Conservation (phyloP, 1,284 basidiomycete species). For the Lentinula novae-zelandiae region DNA sequence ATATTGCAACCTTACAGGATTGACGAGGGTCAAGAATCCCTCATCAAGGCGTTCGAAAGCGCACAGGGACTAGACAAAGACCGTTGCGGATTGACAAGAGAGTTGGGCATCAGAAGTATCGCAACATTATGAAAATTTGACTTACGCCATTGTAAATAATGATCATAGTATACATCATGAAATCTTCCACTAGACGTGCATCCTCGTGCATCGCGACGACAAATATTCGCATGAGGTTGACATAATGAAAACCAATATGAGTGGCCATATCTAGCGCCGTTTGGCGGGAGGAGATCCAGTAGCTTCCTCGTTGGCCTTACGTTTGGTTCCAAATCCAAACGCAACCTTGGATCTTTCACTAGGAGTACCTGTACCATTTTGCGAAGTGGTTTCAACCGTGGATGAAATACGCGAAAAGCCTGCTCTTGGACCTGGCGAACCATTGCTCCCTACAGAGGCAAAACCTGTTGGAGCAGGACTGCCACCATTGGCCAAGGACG, state of each 20-base stretch:
- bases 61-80: slow-evolving; percentile 68
- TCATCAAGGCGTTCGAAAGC: slow-evolving; percentile 70
- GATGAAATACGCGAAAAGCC: slow-evolving; percentile 76
- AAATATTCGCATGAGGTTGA: neutral
- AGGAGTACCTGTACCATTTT: slow-evolving; percentile 43
- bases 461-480: slow-evolving; percentile 44
- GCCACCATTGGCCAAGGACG: slow-evolving; percentile 36
- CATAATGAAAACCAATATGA: neutral
- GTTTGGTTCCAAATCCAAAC: slow-evolving; percentile 72
- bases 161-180: neutral
- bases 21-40: slow-evolving; percentile 76
- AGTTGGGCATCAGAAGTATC: slow-evolving; percentile 70
- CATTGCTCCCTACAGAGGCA: slow-evolving; percentile 36
- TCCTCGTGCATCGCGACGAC: neutral
- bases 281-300: slow-evolving; percentile 39
- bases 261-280: slow-evolving; percentile 28
- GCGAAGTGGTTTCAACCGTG: slow-evolving; percentile 42
- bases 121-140: slow-evolving; percentile 12
- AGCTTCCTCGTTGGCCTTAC: slow-evolving; percentile 68
- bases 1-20: slow-evolving; percentile 42
- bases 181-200: slow-evolving; percentile 3
- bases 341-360: slow-evolving; percentile 69
- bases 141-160: neutral
- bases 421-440: slow-evolving; percentile 65
- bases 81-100: slow-evolving; percentile 63